Evolutionary conservation across 305 asterid genomes (phyloP).

Genomic region (Solanum hybrid): DNA sequence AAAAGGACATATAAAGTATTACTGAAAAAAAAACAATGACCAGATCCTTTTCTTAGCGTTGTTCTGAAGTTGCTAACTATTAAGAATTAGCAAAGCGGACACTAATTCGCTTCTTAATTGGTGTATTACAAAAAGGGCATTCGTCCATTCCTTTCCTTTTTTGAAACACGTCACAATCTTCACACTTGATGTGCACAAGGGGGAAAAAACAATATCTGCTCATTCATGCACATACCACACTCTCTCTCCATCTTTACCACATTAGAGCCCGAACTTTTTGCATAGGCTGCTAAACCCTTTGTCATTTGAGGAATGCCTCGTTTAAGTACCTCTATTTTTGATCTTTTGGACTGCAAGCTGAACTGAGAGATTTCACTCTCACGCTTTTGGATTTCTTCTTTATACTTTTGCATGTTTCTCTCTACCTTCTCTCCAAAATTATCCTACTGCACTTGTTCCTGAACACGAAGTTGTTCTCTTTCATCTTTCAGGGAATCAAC

Average conservation of each 20-base stretch:
- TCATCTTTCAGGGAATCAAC: too few species aligned
- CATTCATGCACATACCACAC: slow-evolving; percentile 74
- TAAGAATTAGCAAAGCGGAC: slow-evolving; percentile 25
- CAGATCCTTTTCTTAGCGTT: background rate
- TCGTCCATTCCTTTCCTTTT: slow-evolving; percentile 57
- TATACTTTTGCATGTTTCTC: too few species aligned
- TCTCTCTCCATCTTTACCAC: slow-evolving; percentile 50
- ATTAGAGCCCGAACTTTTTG: slow-evolving; percentile 24
- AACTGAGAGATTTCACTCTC: too few species aligned
- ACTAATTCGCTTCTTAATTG: slow-evolving; percentile 35
- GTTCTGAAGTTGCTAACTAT: background rate
- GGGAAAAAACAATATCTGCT: slow-evolving; percentile 53
- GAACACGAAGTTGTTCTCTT: too few species aligned
- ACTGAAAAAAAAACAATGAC: background rate
- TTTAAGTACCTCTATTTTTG: too few species aligned
- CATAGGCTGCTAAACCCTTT: slow-evolving; percentile 6
- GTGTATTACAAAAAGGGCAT: slow-evolving; percentile 59
- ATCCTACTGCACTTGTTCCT: too few species aligned
- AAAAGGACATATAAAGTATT: background rate
- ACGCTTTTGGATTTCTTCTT: too few species aligned
- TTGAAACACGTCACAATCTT: slow-evolving; percentile 37
- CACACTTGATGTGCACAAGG: slow-evolving; percentile 84
- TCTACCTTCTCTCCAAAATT: too few species aligned
- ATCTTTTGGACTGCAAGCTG: too few species aligned
- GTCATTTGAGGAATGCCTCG: too few species aligned